Evolutionary conservation across 2,329 filamentous ascomycete species (phyloP).

Genomic region (Westerdykella aurantiaca): DNA sequence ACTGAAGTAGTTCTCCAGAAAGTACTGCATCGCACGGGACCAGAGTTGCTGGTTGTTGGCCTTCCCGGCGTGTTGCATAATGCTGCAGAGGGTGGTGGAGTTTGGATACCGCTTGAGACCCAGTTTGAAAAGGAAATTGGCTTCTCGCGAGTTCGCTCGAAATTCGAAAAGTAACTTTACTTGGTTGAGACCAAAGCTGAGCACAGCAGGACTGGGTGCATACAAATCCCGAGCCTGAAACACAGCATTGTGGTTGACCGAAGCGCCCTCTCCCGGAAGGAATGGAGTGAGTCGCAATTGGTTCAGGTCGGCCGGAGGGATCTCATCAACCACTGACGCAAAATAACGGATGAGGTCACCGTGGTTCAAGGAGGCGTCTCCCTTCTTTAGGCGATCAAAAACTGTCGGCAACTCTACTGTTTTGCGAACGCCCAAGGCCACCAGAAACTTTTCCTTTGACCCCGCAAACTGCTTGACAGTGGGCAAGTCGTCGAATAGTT

Average conservation of each 20-base stretch:
- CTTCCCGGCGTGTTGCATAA: slow-evolving; percentile 62
- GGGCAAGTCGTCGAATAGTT: slow-evolving; percentile 88
- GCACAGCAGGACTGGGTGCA: slow-evolving; percentile 30
- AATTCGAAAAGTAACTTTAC: slow-evolving; percentile 76
- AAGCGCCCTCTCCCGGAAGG: slow-evolving; percentile 59
- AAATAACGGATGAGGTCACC: slow-evolving; percentile 93
- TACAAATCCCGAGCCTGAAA: slow-evolving; percentile 35
- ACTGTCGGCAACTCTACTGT: slow-evolving; percentile 93
- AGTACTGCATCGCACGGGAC: slow-evolving; percentile 70
- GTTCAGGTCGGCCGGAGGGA: slow-evolving; percentile 73
- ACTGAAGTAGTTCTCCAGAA: slow-evolving; percentile 69
- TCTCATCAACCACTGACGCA: slow-evolving; percentile 81
- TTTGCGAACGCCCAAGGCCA: slow-evolving; percentile 81
- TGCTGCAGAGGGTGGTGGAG: slow-evolving; percentile 66
- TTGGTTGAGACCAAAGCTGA: slow-evolving; percentile 35
- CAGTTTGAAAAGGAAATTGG: slow-evolving; percentile 63
- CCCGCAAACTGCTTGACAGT: slow-evolving; percentile 65
- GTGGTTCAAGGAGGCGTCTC: slow-evolving; percentile 61
- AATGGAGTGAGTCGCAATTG: slow-evolving; percentile 73
- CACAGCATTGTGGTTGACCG: slow-evolving; percentile 23
- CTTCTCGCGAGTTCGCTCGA: slow-evolving; percentile 50
- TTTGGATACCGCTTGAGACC: slow-evolving; percentile 69
- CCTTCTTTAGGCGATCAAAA: slow-evolving; percentile 74
- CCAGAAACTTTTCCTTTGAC: slow-evolving; percentile 86
- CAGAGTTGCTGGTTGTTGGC: slow-evolving; percentile 51